A percentile compares a stretch with the other conserved stretches of the same genome.
These are phyloP conservation scores for Xylaria multiplex DNA, from an alignment of 2,329 filamentous ascomycete species.

Conservation along the genomic window DNA sequence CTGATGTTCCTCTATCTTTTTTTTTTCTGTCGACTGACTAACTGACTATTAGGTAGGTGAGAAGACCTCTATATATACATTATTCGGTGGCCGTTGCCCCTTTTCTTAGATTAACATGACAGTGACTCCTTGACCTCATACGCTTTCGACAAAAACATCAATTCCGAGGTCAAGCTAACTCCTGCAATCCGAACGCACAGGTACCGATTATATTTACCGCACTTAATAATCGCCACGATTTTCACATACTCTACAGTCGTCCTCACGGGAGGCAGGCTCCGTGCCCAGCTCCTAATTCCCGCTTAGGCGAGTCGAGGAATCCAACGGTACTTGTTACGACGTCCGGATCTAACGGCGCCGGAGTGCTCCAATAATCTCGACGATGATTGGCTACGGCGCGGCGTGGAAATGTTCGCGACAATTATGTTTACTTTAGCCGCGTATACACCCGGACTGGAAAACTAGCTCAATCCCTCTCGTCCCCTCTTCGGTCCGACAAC, in stretches of 20 bases:
- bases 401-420: constrained; percentile 8
- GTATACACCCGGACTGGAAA: constrained; percentile 29
- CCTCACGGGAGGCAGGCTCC: constrained; percentile 16
- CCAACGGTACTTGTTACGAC: neutral
- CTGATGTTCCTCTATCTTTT: too few relatives aligned
- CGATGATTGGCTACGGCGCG: constrained; percentile 20
- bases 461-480: constrained; percentile 36
- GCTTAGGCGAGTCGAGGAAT: constrained; percentile 1
- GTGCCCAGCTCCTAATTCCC: neutral
- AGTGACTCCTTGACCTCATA: too few relatives aligned
- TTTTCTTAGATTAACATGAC: too few relatives aligned
- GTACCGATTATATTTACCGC: neutral
- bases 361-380: neutral
- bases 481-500: neutral
- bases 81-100: too few relatives aligned
- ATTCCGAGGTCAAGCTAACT: too few relatives aligned
- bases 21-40: too few relatives aligned
- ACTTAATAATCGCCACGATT: neutral
- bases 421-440: constrained; percentile 29
- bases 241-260: neutral
- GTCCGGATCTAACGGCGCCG: constrained; percentile 25
- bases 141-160: too few relatives aligned
- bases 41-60: too few relatives aligned
- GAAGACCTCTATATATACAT: too few relatives aligned
- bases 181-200: too few relatives aligned